Base-by-base conservation (phyloP, 768 basidiomycete genomes). In the Boletales sp. region DNA sequence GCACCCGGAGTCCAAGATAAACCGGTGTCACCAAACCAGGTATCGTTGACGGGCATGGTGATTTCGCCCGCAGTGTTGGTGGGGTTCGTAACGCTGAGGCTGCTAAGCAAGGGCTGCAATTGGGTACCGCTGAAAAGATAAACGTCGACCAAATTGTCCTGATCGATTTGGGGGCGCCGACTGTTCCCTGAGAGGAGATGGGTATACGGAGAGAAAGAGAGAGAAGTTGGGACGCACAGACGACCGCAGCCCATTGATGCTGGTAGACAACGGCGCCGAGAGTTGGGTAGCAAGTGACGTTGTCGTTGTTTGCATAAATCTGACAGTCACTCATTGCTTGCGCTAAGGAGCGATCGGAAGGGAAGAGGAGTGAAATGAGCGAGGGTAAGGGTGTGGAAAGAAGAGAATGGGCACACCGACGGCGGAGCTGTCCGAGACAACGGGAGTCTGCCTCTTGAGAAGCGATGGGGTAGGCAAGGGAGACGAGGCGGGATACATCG, bases 121-220 rank as follows among this genome's bases (percentile, higher is more conserved):
- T 86, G 82, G 61, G 90, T 87, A 25, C 78, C 90, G 51, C 83
- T 82, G 67, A 81, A 85, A 46, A 94, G 84, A 70, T 80, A 91
- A 55, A 93, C 72, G 67, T 93, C 77, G 62, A 93, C 87, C 17
- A 64, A 56, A 56, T 83, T 79, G 31, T 65, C 73, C 68, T 86
- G 85, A 34, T 76, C 77, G 44, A 86, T 73, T 52, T 83, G 74
- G 8, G 89, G 87, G 33, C 82, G 75, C 49, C 76, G 74, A 53
- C 82, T 84, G 61, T 92, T 91, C 88, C 88, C 87, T 90, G 66
- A 41, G 48, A 51, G 49, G 41, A 19, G 45, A 45, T 64, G 46
- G 46, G 54, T 51, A 59, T 17, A 53, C 41, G 39, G 44, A 12
- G 9, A 48, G 34, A n/a, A 55, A 51, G 33, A 51, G 38, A 7